These are phyloP conservation scores for Monilinia fructicola DNA, from an alignment of 2,329 filamentous ascomycete species.

Conservation along the genomic window DNA sequence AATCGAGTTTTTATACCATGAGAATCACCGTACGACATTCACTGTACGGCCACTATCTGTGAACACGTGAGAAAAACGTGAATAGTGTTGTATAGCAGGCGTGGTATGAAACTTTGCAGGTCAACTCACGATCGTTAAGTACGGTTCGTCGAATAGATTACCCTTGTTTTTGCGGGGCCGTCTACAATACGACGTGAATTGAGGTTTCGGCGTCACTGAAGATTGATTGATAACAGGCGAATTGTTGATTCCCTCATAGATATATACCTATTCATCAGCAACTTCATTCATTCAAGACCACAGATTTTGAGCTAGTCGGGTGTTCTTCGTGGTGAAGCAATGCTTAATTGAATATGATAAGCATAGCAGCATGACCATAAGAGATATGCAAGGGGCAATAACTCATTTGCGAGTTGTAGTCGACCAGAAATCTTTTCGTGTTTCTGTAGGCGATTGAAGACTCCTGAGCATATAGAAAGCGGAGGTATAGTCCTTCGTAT, in stretches of 20 bases:
- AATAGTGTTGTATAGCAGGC: not conserved
- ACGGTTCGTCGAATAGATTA: not conserved
- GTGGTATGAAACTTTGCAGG: not conserved
- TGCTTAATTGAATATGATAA: not conserved
- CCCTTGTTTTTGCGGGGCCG: not conserved
- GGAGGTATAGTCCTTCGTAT: not conserved
- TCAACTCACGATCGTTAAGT: not conserved
- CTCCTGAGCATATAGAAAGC: too few species aligned
- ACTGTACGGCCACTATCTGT: not conserved
- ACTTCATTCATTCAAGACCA: not conserved
- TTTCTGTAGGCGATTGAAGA: not conserved
- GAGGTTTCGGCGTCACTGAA: too few species aligned
- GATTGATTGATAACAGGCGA: not conserved
- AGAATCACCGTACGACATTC: not conserved
- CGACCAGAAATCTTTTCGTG: not conserved
- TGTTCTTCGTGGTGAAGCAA: too few species aligned
- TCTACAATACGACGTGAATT: not conserved
- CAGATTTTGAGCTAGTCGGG: not conserved
- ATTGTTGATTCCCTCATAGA: not conserved
- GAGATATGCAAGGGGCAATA: too few species aligned
- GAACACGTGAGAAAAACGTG: not conserved
- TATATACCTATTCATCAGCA: too few species aligned
- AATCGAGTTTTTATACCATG: not conserved
- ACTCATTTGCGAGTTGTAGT: not conserved
- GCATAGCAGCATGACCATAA: not conserved